Conservation (phyloP, 148 eudicot species). For the Arbutus unedo region DNA sequence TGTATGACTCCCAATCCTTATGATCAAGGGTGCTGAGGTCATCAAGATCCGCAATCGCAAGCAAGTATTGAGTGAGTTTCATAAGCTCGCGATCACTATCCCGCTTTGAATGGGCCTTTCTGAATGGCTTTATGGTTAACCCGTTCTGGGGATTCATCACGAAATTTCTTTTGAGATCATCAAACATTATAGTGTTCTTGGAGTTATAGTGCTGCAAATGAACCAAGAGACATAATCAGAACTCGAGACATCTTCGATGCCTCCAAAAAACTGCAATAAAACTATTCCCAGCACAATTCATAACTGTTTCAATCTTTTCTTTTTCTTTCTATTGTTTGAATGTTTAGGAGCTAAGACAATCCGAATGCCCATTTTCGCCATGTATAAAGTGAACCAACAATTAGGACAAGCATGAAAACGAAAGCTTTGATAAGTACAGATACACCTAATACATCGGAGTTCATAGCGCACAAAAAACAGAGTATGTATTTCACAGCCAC, state of each 20-base stretch:
- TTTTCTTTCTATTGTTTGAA: no score
- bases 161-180: slow-evolving; percentile 82
- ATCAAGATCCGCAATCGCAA: slow-evolving; percentile 82
- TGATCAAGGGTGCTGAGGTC: slow-evolving; percentile 79
- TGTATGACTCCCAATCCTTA: slow-evolving; percentile 63
- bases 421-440: no score
- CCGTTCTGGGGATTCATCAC: slow-evolving; percentile 99
- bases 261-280: background rate
- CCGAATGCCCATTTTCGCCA: background rate
- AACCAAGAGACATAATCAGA: slow-evolving; percentile 3
- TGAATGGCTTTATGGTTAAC: slow-evolving; percentile 78
- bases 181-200: slow-evolving; percentile 96
- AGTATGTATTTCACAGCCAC: background rate
- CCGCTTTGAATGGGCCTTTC: slow-evolving; percentile 82
- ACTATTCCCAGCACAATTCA: background rate
- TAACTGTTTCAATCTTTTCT: no score
- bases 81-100: slow-evolving; percentile 76
- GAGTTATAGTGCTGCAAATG: slow-evolving; percentile 71
- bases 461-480: background rate
- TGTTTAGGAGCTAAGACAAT: background rate
- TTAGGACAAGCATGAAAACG: no score
- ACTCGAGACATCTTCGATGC: background rate
- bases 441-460: background rate
- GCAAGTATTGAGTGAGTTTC: slow-evolving; percentile 91
- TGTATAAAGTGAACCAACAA: no score